These are phyloP conservation scores for Fusarium miscanthi DNA, from an alignment of 2,329 filamentous ascomycete species.

Conservation along the genomic window DNA sequence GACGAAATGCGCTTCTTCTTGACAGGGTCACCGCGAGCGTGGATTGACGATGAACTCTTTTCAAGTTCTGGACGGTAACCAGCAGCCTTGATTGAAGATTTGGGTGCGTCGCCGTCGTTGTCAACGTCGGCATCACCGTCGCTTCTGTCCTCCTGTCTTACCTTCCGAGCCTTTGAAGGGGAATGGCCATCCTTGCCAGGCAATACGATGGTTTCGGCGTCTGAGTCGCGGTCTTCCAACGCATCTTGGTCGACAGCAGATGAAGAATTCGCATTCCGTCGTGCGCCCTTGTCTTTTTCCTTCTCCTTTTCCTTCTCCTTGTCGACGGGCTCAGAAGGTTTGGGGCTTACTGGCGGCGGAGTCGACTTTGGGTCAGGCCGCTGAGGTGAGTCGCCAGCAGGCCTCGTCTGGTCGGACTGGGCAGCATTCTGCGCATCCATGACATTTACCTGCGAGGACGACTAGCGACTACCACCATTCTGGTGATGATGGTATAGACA, in stretches of 20 bases:
- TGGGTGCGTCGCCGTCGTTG: conserved; percentile 51
- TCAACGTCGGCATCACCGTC: conserved; percentile 60
- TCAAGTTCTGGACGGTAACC: conserved; percentile 49
- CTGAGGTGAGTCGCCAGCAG: conserved; percentile 63
- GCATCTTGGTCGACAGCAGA: conserved; percentile 50
- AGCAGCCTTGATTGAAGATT: conserved; percentile 48
- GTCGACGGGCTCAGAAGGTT: conserved; percentile 29
- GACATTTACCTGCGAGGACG: conserved; percentile 68
- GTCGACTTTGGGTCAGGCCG: conserved; percentile 49
- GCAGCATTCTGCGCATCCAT: conserved; percentile 77
- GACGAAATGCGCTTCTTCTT: conserved; percentile 63
- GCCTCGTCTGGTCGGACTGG: conserved; percentile 71
- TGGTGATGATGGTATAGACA: conserved; percentile 54
- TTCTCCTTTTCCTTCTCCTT: conserved; percentile 42
- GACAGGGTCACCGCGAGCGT: conserved; percentile 49
- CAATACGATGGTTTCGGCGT: conserved; percentile 78
- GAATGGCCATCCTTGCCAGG: conserved; percentile 73
- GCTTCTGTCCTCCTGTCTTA: conserved; percentile 72
- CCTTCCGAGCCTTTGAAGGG: conserved; percentile 71
- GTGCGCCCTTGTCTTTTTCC: conserved; percentile 39
- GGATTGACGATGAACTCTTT: conserved; percentile 48
- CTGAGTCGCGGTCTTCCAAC: conserved; percentile 70
- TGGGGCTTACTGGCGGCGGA: conserved; percentile 43
- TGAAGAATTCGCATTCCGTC: conserved; percentile 49
- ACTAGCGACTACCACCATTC: conserved; percentile 68